Conservation (phyloP, 768 basidiomycete genomes). For the Rhodosporidiobolus sp. region DNA sequence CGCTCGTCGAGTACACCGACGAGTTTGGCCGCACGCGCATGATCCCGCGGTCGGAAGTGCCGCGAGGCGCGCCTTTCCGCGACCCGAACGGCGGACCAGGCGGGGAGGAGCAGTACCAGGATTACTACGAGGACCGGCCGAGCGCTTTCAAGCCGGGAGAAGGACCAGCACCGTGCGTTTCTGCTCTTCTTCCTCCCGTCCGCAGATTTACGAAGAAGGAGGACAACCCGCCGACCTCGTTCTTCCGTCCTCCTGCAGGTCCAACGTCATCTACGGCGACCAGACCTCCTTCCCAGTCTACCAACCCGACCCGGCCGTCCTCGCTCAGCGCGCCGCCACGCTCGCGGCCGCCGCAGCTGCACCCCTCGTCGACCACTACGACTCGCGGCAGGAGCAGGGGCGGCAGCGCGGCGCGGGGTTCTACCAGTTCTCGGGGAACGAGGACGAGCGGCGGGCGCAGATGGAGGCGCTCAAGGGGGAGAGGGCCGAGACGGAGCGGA, state of each 20-base stretch:
- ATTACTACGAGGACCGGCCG: background rate
- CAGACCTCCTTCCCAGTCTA: slow-evolving; percentile 77
- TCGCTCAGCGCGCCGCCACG: slow-evolving; percentile 69
- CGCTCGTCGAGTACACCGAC: slow-evolving; percentile 41
- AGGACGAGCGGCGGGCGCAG: slow-evolving; percentile 69
- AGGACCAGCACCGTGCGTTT: slow-evolving; percentile 16
- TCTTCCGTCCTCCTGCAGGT: background rate
- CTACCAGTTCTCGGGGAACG: slow-evolving; percentile 85
- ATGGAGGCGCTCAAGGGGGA: slow-evolving; percentile 83
- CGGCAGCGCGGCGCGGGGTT: slow-evolving; percentile 85
- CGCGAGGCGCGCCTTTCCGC: slow-evolving; percentile 26
- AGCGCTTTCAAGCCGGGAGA: slow-evolving; percentile 18
- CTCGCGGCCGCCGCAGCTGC: slow-evolving; percentile 65
- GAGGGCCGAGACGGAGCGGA: slow-evolving; percentile 60
- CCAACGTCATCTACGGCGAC: slow-evolving; percentile 44
- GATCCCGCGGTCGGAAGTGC: slow-evolving; percentile 36
- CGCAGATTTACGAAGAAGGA: no score
- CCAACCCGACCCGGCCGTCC: slow-evolving; percentile 73
- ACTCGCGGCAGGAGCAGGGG: slow-evolving; percentile 67
- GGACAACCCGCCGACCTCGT: background rate
- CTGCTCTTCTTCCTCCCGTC: background rate
- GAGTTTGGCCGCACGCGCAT: slow-evolving; percentile 43
- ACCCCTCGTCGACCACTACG: slow-evolving; percentile 73
- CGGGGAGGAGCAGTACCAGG: background rate
- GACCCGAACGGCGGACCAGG: background rate